Conservation (phyloP, 2,329 filamentous ascomycete genomes). For the Pseudogymnoascus sp. region DNA sequence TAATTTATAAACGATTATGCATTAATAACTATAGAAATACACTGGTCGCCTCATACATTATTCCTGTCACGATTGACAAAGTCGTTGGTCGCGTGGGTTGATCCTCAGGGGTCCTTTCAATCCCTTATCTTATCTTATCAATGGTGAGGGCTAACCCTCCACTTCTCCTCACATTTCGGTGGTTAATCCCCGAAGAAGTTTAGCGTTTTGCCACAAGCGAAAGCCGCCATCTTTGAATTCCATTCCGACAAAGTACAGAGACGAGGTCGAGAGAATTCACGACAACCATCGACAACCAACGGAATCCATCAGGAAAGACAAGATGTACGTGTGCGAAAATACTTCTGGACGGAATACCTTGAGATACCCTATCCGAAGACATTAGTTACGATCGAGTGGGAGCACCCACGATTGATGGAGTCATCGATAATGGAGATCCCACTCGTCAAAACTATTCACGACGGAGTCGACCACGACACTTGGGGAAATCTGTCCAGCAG, state of each 20-base stretch:
- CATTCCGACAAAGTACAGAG: conserved; percentile 7
- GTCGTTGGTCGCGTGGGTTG: neutral
- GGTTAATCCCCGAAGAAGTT: conserved; percentile 1
- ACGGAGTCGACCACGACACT: neutral
- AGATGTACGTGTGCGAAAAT: conserved; percentile 11
- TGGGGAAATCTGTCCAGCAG: neutral
- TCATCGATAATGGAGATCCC: conserved; percentile 5
- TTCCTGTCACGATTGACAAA: neutral
- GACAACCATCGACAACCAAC: conserved; percentile 11
- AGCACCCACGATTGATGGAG: conserved; percentile 7
- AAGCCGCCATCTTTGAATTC: conserved; percentile 8
- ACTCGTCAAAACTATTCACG: conserved; percentile 2
- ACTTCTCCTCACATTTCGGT: neutral
- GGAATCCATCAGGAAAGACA: conserved; percentile 8
- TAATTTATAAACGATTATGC: neutral
- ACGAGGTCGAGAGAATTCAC: conserved; percentile 10
- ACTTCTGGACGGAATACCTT: conserved; percentile 1
- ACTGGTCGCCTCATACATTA: neutral
- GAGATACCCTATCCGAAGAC: neutral
- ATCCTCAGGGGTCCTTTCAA: neutral
- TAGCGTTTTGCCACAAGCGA: conserved; percentile 2
- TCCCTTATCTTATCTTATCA: conserved; percentile 7
- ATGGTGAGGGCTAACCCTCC: conserved; percentile 5
- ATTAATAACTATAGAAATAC: neutral
- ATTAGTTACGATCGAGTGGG: conserved; percentile 2